Conservation (phyloP, 2,329 filamentous ascomycete species). For the Aspergillus novofumigatus region DNA sequence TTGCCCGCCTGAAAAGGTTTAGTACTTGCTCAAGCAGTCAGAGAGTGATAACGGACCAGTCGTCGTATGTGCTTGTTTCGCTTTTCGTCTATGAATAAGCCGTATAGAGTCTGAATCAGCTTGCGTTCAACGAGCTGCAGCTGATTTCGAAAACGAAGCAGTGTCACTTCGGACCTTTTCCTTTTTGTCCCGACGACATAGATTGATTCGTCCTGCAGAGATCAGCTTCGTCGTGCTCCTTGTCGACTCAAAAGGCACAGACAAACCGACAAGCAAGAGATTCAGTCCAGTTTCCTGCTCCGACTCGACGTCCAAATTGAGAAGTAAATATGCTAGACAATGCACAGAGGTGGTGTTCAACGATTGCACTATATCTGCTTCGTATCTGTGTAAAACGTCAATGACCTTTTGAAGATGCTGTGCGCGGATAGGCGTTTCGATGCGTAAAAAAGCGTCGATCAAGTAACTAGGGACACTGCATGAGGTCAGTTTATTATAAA, state of each 20-base stretch:
- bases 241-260: neutral
- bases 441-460: neutral
- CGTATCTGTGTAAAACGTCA: neutral
- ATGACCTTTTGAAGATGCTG: neutral
- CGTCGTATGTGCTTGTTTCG: conserved; percentile 3
- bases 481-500: neutral
- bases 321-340: conserved; percentile 13
- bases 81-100: conserved; percentile 7
- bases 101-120: conserved; percentile 1
- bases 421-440: neutral
- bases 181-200: neutral
- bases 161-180: conserved; percentile 1
- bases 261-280: conserved; percentile 14
- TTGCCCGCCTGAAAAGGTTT: conserved; percentile 11
- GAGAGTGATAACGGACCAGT: conserved; percentile 14
- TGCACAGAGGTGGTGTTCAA: conserved; percentile 9
- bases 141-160: neutral
- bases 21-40: neutral
- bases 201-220: conserved; percentile 9
- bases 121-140: conserved; percentile 2
- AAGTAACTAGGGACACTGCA: neutral
- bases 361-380: neutral
- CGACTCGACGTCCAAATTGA: conserved; percentile 5
- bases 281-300: conserved; percentile 10
- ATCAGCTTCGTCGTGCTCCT: conserved; percentile 2